Conservation (phyloP, 2,329 filamentous ascomycete genomes). For the Exophiala viscosa region DNA sequence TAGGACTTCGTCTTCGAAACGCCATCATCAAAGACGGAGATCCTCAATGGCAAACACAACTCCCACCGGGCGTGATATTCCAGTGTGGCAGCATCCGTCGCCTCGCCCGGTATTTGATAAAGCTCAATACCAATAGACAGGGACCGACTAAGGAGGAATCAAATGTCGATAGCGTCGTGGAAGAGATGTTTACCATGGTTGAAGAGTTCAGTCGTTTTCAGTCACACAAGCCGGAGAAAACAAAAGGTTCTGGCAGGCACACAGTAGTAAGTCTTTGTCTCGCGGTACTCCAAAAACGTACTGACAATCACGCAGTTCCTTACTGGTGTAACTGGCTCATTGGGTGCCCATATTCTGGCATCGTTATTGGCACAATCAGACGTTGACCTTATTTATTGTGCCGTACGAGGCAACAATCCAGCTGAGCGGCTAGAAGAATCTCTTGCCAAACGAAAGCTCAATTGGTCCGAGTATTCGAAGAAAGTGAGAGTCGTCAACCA, state of each 20-base stretch:
- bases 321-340: constrained; percentile 10
- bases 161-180: constrained; percentile 33
- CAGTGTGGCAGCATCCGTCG: background rate
- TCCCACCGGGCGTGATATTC: constrained; percentile 16
- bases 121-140: background rate
- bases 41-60: constrained; percentile 27
- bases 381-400: constrained; percentile 7
- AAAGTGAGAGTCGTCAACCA: no score
- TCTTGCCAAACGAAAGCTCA: background rate
- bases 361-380: background rate
- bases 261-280: no score
- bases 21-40: constrained; percentile 41
- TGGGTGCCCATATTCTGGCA: constrained; percentile 9
- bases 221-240: background rate
- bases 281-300: no score
- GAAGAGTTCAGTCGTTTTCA: background rate
- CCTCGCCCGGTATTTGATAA: background rate
- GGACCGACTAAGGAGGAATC: constrained; percentile 9
- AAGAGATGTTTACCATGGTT: constrained; percentile 6
- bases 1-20: constrained; percentile 45
- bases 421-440: background rate
- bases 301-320: background rate
- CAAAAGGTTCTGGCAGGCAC: no score
- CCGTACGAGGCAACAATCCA: background rate
- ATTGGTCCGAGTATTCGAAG: background rate